A percentile compares a stretch with the other conserved stretches of the same genome.
Conservation (phyloP, 1,139 yeast species). For the Suhomyces terraborum region DNA sequence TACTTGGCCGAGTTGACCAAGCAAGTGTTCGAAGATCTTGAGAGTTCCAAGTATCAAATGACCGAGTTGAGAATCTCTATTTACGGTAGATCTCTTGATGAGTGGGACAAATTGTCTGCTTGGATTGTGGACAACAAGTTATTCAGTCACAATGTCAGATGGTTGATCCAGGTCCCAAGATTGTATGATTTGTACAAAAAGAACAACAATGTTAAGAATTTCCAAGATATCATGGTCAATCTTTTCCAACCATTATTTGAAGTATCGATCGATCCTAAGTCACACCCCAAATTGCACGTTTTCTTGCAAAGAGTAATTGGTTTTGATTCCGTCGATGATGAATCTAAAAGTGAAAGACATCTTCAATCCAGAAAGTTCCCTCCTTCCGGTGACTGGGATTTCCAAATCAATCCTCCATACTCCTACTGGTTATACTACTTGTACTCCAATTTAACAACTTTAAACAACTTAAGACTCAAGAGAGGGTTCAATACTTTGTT, state of each 20-base stretch:
- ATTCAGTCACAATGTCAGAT: constrained; percentile 90
- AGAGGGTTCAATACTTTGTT: constrained; percentile 86
- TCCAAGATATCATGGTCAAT: constrained; percentile 76
- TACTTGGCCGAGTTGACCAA: constrained; percentile 91
- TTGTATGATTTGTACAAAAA: constrained; percentile 86
- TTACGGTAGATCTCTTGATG: constrained; percentile 85
- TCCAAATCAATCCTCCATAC: constrained; percentile 88
- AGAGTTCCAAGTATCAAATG: constrained; percentile 94
- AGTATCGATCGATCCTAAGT: constrained; percentile 78
- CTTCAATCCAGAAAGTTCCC: constrained; percentile 77
- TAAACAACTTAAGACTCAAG: constrained; percentile 77
- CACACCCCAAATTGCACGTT: constrained; percentile 85
- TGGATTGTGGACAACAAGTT: constrained; percentile 95
- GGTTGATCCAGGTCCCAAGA: constrained; percentile 96
- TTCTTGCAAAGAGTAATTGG: constrained; percentile 95
- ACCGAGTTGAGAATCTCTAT: constrained; percentile 93
- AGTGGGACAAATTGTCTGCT: constrained; percentile 93
- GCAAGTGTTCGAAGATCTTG: constrained; percentile 92
- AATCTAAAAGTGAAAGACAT: constrained; percentile 84
- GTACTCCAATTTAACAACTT: constrained; percentile 79
- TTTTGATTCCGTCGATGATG: constrained; percentile 98
- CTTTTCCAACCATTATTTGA: constrained; percentile 90
- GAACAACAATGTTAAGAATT: constrained; percentile 66
- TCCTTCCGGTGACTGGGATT: constrained; percentile 78
- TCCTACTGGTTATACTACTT: constrained; percentile 90